These are phyloP conservation scores for Termitomyces sp. DNA, from an alignment of 768 basidiomycete genomes.

Conservation along the genomic window DNA sequence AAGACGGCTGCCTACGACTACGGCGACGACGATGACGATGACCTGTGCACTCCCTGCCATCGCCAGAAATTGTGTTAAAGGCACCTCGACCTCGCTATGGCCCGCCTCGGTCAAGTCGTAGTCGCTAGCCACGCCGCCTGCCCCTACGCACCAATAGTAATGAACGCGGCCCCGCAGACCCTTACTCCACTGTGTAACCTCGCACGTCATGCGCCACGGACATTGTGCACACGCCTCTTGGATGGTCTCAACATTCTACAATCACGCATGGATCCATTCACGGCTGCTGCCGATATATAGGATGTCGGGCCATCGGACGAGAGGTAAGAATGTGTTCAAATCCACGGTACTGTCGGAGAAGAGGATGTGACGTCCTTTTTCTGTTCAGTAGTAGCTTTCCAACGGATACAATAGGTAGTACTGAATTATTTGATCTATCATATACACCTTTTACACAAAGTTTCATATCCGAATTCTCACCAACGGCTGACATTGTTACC, in stretches of 20 bases:
- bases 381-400: neutral
- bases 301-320: slow-evolving; percentile 16
- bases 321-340: slow-evolving; percentile 60
- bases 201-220: slow-evolving; percentile 60
- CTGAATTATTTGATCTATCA: neutral
- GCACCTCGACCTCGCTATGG: slow-evolving; percentile 18
- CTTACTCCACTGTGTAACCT: slow-evolving; percentile 64
- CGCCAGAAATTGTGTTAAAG: slow-evolving; percentile 13
- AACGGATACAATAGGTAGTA: slow-evolving; percentile 10
- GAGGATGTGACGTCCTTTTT: slow-evolving; percentile 34
- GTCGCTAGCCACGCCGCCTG: slow-evolving; percentile 2
- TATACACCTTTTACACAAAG: neutral
- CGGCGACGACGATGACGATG: no score
- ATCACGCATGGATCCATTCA: slow-evolving; percentile 71
- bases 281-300: slow-evolving; percentile 80
- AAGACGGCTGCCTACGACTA: slow-evolving; percentile 15
- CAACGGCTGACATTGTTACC: neutral
- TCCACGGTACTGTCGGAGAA: slow-evolving; percentile 78
- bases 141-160: slow-evolving; percentile 18
- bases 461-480: neutral
- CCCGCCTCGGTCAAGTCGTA: slow-evolving; percentile 14
- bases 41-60: neutral
- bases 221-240: slow-evolving; percentile 58
- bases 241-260: slow-evolving; percentile 62
- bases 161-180: slow-evolving; percentile 72